phyloP scores from a whole-genome alignment of 169 alveolate genomes.

The Prorocentrum cordatum region DNA sequence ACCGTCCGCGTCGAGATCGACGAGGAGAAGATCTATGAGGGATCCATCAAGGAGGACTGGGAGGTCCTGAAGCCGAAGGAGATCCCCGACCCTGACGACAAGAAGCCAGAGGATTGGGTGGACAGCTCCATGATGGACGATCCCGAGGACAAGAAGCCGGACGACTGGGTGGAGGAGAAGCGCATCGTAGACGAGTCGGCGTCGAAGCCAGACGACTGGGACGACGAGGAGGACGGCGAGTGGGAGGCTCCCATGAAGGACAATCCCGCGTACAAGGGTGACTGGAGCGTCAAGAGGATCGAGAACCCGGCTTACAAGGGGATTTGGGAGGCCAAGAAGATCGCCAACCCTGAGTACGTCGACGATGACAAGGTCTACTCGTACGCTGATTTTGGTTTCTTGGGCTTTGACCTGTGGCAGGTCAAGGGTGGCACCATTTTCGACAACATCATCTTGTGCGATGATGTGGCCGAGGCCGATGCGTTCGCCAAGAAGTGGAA shows the following conservation, averaged over 20 bases:
- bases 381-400: neutral
- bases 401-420: neutral
- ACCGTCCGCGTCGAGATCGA: no score
- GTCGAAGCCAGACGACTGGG: constrained; percentile 71
- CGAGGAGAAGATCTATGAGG: no score
- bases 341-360: constrained; percentile 33
- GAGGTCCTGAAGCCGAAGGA: constrained; percentile 58
- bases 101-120: constrained; percentile 71
- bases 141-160: constrained; percentile 72
- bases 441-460: constrained; percentile 54
- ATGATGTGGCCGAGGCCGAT: constrained; percentile 46
- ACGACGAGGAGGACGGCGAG: constrained; percentile 70
- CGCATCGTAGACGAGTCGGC: constrained; percentile 65
- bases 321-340: constrained; percentile 58
- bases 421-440: constrained; percentile 63
- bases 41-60: no score
- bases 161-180: constrained; percentile 64
- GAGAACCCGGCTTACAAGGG: constrained; percentile 57
- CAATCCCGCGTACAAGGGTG: constrained; percentile 65
- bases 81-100: constrained; percentile 68
- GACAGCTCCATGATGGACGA: constrained; percentile 67
- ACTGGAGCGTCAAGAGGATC: constrained; percentile 55
- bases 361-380: neutral
- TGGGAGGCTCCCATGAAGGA: constrained; percentile 69
- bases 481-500: constrained; percentile 35